Conservation (phyloP, 768 basidiomycete species). For the Termitomyces sp. region DNA sequence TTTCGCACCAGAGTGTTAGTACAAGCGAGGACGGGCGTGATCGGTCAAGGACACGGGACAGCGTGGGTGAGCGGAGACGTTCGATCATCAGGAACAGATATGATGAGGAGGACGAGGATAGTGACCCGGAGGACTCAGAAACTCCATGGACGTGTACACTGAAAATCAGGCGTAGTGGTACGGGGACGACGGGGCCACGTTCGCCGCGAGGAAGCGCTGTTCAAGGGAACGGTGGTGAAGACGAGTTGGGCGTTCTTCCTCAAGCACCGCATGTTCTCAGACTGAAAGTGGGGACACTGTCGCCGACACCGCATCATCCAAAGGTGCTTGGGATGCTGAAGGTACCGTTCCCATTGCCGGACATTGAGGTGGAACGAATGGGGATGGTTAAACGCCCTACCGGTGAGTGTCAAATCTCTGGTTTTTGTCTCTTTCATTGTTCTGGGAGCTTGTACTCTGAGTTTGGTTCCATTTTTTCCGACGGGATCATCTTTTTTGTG, state of each 20-base stretch:
- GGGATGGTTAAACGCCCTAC: slow-evolving; percentile 46
- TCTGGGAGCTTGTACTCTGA: not conserved
- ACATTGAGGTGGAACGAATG: slow-evolving; percentile 69
- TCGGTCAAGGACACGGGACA: slow-evolving; percentile 5
- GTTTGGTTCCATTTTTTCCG: no score
- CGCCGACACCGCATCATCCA: slow-evolving; percentile 93
- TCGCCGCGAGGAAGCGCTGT: slow-evolving; percentile 12
- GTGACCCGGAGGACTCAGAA: slow-evolving; percentile 95
- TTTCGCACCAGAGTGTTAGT: slow-evolving; percentile 35
- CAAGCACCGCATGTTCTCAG: slow-evolving; percentile 32
- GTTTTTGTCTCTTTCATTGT: not conserved
- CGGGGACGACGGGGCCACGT: slow-evolving; percentile 12
- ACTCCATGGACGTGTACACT: slow-evolving; percentile 94
- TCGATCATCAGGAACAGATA: not conserved
- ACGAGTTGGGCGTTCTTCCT: slow-evolving; percentile 6
- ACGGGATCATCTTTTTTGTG: not conserved
- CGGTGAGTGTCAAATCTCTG: slow-evolving; percentile 26
- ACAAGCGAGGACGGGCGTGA: slow-evolving; percentile 18
- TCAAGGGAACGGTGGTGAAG: slow-evolving; percentile 7
- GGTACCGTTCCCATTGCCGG: slow-evolving; percentile 84
- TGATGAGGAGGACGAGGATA: slow-evolving; percentile 54
- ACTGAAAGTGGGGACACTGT: slow-evolving; percentile 79
- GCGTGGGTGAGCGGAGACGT: slow-evolving; percentile 1
- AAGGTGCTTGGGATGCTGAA: slow-evolving; percentile 91
- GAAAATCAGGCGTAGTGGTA: slow-evolving; percentile 45